phyloP scores from a whole-genome alignment of 495 filamentous ascomycete species.

The Talaromyces nanjingensis region DNA sequence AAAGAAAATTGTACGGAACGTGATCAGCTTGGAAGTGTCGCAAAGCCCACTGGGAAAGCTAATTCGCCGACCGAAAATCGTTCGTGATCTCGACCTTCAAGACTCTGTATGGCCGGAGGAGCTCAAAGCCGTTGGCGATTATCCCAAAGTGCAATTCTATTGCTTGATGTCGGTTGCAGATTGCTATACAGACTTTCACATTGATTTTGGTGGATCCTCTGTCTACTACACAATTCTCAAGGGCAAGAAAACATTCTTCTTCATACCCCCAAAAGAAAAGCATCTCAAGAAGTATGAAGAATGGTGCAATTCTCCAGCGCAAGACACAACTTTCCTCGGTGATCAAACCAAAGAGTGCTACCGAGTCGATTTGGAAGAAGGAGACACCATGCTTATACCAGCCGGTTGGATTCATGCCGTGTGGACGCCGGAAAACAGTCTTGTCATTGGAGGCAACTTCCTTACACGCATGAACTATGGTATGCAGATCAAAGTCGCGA shows the following conservation, averaged over 20 bases:
- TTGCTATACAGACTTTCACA: conserved; percentile 75
- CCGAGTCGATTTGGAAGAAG: conserved; percentile 62
- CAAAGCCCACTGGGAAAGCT: conserved; percentile 57
- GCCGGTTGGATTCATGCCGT: conserved; percentile 79
- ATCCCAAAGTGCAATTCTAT: conserved; percentile 63
- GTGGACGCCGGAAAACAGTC: conserved; percentile 68
- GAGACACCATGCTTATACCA: conserved; percentile 73
- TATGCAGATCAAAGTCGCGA: conserved; percentile 64
- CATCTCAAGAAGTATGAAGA: conserved; percentile 72
- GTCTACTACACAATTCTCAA: conserved; percentile 75
- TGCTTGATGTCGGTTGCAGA: conserved; percentile 75
- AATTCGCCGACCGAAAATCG: conserved; percentile 62
- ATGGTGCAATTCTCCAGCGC: conserved; percentile 68
- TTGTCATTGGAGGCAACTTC: conserved; percentile 75
- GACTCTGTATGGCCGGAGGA: conserved; percentile 67
- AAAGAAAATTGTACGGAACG: conserved; percentile 61
- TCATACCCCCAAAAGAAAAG: conserved; percentile 68
- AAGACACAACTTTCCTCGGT: conserved; percentile 61
- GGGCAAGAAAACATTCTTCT: conserved; percentile 72
- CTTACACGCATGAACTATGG: conserved; percentile 62
- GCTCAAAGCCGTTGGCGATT: conserved; percentile 48
- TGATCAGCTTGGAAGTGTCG: conserved; percentile 72
- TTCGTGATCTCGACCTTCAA: conserved; percentile 65
- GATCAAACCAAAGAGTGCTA: conserved; percentile 68
- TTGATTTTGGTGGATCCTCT: conserved; percentile 73